Conservation (phyloP, 2,329 filamentous ascomycete species). For the Exophiala sp. region DNA sequence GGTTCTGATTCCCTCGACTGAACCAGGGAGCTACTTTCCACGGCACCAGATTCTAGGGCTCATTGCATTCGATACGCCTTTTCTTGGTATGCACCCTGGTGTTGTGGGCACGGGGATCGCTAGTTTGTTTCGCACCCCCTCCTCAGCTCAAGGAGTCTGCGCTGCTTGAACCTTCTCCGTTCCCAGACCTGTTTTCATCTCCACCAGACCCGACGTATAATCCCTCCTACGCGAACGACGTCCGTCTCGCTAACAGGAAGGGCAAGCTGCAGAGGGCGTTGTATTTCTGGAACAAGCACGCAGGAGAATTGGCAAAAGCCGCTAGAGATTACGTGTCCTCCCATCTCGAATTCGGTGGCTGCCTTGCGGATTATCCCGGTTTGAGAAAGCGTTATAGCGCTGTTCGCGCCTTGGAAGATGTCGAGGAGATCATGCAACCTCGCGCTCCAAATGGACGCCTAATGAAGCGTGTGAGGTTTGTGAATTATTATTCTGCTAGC, state of each 20-base stretch:
- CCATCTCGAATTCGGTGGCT: slow-evolving; percentile 76
- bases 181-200: slow-evolving; percentile 16
- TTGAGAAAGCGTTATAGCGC: slow-evolving; percentile 64
- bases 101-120: slow-evolving; percentile 75
- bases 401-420: slow-evolving; percentile 65
- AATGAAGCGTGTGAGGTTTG: slow-evolving; percentile 59
- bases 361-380: slow-evolving; percentile 67
- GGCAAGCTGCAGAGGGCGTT: slow-evolving; percentile 58
- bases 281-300: slow-evolving; percentile 79
- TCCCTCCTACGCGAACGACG: slow-evolving; percentile 68
- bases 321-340: slow-evolving; percentile 68
- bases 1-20: slow-evolving; percentile 50
- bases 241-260: slow-evolving; percentile 60
- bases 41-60: slow-evolving; percentile 73
- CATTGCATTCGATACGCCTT: slow-evolving; percentile 77
- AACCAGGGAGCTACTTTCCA: slow-evolving; percentile 39
- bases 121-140: slow-evolving; percentile 62
- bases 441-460: slow-evolving; percentile 31
- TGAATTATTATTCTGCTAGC: slow-evolving; percentile 88
- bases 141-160: slow-evolving; percentile 30
- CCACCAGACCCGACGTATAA: slow-evolving; percentile 60
- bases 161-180: slow-evolving; percentile 5
- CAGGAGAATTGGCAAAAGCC: slow-evolving; percentile 62
- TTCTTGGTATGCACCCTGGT: slow-evolving; percentile 81
- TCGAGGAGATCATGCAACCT: slow-evolving; percentile 49